Conservation (phyloP, 2,329 filamentous ascomycete species). For the Venturia oleaginea region DNA sequence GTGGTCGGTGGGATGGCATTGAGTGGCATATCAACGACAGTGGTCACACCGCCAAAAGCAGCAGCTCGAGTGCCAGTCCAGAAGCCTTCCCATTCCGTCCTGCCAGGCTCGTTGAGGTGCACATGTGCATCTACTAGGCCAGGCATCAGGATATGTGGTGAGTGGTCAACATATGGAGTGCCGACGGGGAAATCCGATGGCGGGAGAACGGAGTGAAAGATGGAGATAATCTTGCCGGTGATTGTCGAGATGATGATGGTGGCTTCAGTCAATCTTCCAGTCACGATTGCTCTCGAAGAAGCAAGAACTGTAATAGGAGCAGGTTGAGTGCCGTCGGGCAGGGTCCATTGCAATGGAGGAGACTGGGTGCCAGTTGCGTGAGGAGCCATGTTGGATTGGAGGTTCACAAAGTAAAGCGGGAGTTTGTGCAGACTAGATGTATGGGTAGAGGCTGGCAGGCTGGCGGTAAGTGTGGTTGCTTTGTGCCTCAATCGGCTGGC, state of each 20-base stretch:
- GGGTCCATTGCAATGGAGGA: constrained; percentile 8
- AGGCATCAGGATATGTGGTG: constrained; percentile 74
- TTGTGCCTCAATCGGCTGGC: neutral
- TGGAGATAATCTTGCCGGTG: constrained; percentile 76
- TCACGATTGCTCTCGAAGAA: constrained; percentile 75
- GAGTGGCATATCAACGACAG: constrained; percentile 93
- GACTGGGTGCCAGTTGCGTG: constrained; percentile 15
- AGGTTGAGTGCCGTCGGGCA: neutral
- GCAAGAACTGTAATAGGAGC: constrained; percentile 63
- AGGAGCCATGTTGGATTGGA: constrained; percentile 14
- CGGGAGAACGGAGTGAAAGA: constrained; percentile 67
- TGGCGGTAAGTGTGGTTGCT: neutral
- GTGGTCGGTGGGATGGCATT: constrained; percentile 97
- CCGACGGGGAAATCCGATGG: constrained; percentile 62
- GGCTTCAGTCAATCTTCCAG: constrained; percentile 66
- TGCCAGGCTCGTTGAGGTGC: constrained; percentile 91
- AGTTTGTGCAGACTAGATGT: neutral
- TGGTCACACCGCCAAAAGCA: constrained; percentile 91
- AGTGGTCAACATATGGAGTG: constrained; percentile 72
- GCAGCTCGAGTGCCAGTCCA: constrained; percentile 89
- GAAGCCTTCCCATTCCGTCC: constrained; percentile 98
- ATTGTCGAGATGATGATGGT: constrained; percentile 69
- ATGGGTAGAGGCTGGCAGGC: neutral
- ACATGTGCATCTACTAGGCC: constrained; percentile 95
- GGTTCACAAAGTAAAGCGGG: neutral